phyloP scores from a whole-genome alignment of 2,329 filamentous ascomycete species.

The Stromatinia cepivora region DNA sequence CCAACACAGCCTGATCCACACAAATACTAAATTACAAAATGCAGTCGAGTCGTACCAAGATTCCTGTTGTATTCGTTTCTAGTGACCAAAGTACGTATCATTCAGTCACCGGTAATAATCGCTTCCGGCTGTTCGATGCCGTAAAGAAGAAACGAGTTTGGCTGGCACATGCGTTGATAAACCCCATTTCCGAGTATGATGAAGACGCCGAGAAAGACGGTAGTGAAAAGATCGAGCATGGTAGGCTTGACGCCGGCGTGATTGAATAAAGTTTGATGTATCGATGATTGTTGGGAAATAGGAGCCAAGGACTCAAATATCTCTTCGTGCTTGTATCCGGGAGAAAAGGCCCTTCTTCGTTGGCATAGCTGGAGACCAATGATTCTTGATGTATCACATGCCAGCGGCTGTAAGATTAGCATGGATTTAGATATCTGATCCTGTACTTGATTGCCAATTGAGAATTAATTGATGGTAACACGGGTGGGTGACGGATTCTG shows the following conservation, averaged over 20 bases:
- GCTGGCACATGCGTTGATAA: neutral
- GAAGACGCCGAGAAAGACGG: slow-evolving; percentile 6
- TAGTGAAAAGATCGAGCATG: slow-evolving; percentile 19
- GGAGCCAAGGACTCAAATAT: neutral
- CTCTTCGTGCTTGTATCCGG: neutral
- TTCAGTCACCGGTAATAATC: neutral
- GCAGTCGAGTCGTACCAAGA: neutral
- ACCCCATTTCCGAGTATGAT: slow-evolving; percentile 14
- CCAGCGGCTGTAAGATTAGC: neutral
- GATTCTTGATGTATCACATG: neutral
- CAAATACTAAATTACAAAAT: neutral
- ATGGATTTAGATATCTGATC: neutral
- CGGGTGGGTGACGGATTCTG: neutral
- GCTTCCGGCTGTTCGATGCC: neutral
- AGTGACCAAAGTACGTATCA: neutral
- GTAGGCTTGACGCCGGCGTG: neutral
- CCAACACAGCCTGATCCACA: slow-evolving; percentile 7
- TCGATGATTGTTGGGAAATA: neutral
- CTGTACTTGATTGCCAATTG: neutral
- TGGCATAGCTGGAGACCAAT: neutral
- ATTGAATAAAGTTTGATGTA: neutral
- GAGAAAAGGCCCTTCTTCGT: neutral
- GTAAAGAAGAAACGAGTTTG: neutral
- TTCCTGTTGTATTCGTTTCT: neutral
- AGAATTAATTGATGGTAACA: slow-evolving; percentile 1